Conservation (phyloP, 2,329 filamentous ascomycete species). For the Leptographium lundbergii region DNA sequence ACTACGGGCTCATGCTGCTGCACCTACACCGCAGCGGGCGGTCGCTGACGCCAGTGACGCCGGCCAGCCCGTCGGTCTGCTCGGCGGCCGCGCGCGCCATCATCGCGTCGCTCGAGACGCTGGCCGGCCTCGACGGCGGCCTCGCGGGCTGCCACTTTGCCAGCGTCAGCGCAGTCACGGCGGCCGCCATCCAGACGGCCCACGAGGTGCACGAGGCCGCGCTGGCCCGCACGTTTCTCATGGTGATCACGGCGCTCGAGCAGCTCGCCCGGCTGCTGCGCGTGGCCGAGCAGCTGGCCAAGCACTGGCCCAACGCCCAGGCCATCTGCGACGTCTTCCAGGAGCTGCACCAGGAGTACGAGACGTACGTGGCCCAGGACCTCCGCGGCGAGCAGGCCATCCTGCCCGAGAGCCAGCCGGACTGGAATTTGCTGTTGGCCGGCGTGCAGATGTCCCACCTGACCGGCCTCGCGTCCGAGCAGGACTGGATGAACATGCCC, state of each 20-base stretch:
- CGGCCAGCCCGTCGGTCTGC: neutral
- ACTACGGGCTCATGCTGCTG: neutral
- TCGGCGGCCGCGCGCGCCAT: neutral
- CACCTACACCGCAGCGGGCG: neutral
- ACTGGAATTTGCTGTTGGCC: constrained; percentile 1
- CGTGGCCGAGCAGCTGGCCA: neutral
- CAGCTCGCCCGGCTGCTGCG: neutral
- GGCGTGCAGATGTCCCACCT: neutral
- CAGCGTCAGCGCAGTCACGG: constrained; percentile 1
- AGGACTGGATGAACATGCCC: constrained; percentile 1
- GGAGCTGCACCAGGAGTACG: constrained; percentile 4
- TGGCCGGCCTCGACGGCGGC: neutral
- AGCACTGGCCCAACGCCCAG: constrained; percentile 3
- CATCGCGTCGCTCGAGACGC: neutral
- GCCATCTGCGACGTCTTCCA: constrained; percentile 2
- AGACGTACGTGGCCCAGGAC: neutral
- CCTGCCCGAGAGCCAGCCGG: neutral
- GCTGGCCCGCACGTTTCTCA: neutral
- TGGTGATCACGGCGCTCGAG: neutral
- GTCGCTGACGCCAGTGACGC: neutral
- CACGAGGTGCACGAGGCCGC: constrained; percentile 1
- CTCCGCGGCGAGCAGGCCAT: constrained; percentile 1
- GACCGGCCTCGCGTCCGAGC: neutral
- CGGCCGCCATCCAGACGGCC: constrained; percentile 2
- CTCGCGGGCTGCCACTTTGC: constrained; percentile 1